Percentiles rank a stretch among this genome's conserved stretches.
Conservation (phyloP, 495 filamentous ascomycete species). For the Trichoderma gamsii region DNA sequence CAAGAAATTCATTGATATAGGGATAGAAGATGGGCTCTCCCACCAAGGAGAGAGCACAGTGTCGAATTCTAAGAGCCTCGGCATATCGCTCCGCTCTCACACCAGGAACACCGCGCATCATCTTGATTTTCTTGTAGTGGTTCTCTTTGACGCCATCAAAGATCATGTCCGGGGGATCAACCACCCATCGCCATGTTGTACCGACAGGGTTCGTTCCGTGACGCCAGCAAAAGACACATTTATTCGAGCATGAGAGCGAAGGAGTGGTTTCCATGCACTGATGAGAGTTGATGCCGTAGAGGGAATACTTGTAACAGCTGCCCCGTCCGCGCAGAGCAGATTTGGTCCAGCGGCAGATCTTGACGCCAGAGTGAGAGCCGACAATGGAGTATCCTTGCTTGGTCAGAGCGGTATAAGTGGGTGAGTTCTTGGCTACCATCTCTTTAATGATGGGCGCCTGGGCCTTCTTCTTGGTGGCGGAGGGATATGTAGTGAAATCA, state of each 20-base stretch:
- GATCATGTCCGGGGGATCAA: constrained; percentile 82
- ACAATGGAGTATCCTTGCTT: constrained; percentile 96
- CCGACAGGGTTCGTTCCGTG: constrained; percentile 96
- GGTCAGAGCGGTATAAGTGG: constrained; percentile 79
- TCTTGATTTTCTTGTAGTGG: constrained; percentile 95
- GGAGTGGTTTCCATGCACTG: constrained; percentile 97
- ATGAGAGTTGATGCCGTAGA: constrained; percentile 93
- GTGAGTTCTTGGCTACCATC: constrained; percentile 88
- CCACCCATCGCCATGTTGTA: constrained; percentile 92
- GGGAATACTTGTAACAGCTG: constrained; percentile 94
- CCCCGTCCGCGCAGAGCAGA: constrained; percentile 92
- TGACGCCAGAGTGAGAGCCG: constrained; percentile 91
- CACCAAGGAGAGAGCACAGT: constrained; percentile 85
- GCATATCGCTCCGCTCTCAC: constrained; percentile 86
- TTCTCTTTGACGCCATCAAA: constrained; percentile 83
- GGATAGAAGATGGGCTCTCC: constrained; percentile 98
- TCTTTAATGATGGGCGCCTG: constrained; percentile 55
- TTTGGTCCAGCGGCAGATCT: constrained; percentile 98
- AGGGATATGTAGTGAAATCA: constrained; percentile 71
- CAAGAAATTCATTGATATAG: constrained; percentile 85
- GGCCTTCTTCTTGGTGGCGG: constrained; percentile 41
- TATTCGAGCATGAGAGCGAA: constrained; percentile 91
- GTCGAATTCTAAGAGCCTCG: constrained; percentile 86
- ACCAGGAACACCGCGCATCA: constrained; percentile 88
- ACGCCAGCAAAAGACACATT: constrained; percentile 98